Evolutionary conservation across 495 filamentous ascomycete genomes (phyloP).

Genomic region (Penicillium flavigenum): DNA sequence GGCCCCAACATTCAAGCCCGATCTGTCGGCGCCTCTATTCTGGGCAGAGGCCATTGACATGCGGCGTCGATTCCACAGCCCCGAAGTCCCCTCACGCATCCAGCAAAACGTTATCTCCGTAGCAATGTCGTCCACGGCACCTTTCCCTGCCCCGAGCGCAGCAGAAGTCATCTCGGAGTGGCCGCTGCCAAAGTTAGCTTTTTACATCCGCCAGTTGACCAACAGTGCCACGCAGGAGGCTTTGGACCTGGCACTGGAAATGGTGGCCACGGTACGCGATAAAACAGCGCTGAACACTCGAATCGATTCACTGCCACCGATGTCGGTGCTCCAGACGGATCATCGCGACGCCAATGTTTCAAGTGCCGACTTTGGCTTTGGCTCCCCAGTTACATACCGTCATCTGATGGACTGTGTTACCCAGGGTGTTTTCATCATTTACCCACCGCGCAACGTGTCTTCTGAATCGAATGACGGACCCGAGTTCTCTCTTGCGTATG

Average conservation of each 20-base stretch:
- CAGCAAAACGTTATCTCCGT: constrained; percentile 40
- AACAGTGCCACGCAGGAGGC: constrained; percentile 33
- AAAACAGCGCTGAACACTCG: constrained; percentile 31
- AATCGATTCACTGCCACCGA: constrained; percentile 16
- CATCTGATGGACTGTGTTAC: constrained; percentile 22
- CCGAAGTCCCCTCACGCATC: constrained; percentile 28
- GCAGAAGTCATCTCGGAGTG: constrained; percentile 37
- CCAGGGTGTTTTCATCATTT: constrained; percentile 21
- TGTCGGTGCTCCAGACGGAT: constrained; percentile 28
- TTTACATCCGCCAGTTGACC: constrained; percentile 39
- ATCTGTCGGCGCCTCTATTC: constrained; percentile 24
- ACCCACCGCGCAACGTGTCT: constrained; percentile 17
- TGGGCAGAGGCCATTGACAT: constrained; percentile 43
- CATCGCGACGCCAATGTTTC: constrained; percentile 26
- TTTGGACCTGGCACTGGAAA: constrained; percentile 27
- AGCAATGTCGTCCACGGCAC: background rate
- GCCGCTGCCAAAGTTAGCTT: constrained; percentile 37
- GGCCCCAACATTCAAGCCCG: constrained; percentile 31
- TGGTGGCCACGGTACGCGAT: constrained; percentile 38
- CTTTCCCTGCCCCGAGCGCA: constrained; percentile 16
- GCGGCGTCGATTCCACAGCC: constrained; percentile 35
- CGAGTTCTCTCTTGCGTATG: constrained; percentile 44
- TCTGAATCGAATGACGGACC: constrained; percentile 40
- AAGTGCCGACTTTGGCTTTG: constrained; percentile 28
- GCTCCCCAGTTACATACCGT: constrained; percentile 19